Evolutionary conservation across 805 yeast species (phyloP).

Genomic region (Yamadazyma olivae): DNA sequence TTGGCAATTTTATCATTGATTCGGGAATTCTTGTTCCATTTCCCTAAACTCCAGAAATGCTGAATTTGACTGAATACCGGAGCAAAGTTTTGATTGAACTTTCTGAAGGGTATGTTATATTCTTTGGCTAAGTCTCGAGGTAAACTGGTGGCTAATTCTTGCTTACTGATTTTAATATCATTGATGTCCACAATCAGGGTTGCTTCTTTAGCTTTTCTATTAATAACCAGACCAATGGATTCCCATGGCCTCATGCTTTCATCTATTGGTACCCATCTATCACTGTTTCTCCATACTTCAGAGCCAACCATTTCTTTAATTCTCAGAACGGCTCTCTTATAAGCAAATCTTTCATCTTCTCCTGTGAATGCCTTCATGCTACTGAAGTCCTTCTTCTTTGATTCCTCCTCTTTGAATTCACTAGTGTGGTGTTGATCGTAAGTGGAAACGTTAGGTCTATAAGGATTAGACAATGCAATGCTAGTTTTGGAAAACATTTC

Average conservation of each 20-base stretch:
- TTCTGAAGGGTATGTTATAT: constrained; percentile 19
- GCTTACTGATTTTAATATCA: constrained; percentile 2
- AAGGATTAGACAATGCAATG: constrained; percentile 59
- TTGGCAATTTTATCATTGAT: constrained; percentile 53
- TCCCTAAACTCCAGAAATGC: constrained; percentile 70
- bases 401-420: constrained; percentile 11
- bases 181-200: background rate
- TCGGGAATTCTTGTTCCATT: constrained; percentile 50
- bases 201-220: background rate
- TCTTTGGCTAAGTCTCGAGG: constrained; percentile 23
- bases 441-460: constrained; percentile 65
- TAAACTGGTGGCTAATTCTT: constrained; percentile 11
- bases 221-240: background rate
- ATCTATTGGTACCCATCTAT: constrained; percentile 56
- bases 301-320: constrained; percentile 58
- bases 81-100: constrained; percentile 20
- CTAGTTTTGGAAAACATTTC: constrained; percentile 68
- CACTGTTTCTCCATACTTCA: constrained; percentile 44
- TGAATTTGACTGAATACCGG: constrained; percentile 22
- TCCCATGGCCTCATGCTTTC: constrained; percentile 58
- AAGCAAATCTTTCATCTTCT: constrained; percentile 75
- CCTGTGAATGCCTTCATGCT: constrained; percentile 63
- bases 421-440: constrained; percentile 49
- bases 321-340: constrained; percentile 66
- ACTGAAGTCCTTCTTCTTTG: constrained; percentile 31